These are phyloP conservation scores for Carex parvula DNA, from an alignment of 176 grass and related monocot genomes.

Conservation along the genomic window DNA sequence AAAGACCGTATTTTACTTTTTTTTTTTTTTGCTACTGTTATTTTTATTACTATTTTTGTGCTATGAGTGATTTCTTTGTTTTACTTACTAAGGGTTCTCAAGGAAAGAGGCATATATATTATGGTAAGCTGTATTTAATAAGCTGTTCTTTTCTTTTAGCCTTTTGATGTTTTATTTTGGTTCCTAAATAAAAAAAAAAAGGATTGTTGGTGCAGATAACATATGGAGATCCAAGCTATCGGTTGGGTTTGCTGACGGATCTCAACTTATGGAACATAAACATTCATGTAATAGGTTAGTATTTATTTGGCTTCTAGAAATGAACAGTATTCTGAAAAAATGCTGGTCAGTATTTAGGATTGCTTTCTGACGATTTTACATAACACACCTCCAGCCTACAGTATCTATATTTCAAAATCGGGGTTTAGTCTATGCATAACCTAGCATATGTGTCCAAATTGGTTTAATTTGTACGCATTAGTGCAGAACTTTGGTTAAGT, in stretches of 20 bases:
- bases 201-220: constrained; percentile 60
- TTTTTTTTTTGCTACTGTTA: background rate
- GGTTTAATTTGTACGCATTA: background rate
- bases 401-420: background rate
- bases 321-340: background rate
- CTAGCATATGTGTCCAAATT: background rate
- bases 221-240: constrained; percentile 92
- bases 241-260: constrained; percentile 57
- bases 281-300: constrained; percentile 92
- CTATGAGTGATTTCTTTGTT: constrained; percentile 23
- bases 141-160: background rate
- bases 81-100: constrained; percentile 53
- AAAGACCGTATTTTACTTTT: too few species aligned
- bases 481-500: background rate
- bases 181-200: background rate
- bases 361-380: background rate
- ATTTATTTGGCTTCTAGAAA: background rate
- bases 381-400: background rate
- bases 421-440: background rate
- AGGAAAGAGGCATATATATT: constrained; percentile 77
- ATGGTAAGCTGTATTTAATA: constrained; percentile 50
- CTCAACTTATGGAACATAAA: constrained; percentile 67
- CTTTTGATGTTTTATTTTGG: background rate
- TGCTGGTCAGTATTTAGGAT: background rate
- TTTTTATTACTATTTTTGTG: background rate